A percentile compares a stretch with the other conserved stretches of the same genome.
Evolutionary conservation across 805 yeast species (phyloP).

Genomic region (Pichia gijzeniarum): DNA sequence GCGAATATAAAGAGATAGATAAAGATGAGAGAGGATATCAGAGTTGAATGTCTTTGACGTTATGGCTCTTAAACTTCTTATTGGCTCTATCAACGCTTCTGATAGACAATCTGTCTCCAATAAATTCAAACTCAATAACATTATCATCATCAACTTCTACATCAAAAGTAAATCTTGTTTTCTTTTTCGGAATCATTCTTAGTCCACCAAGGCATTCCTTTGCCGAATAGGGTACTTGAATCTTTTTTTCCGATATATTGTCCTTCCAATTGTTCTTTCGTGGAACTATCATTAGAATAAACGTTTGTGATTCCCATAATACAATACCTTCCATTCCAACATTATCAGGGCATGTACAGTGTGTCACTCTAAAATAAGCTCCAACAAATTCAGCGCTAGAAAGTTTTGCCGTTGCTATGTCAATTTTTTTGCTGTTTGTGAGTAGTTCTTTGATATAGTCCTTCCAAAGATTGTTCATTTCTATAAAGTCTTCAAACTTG

Average conservation of each 20-base stretch:
- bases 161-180: slow-evolving; percentile 53
- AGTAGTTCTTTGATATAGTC: slow-evolving; percentile 55
- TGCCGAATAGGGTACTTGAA: slow-evolving; percentile 14
- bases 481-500: slow-evolving; percentile 43
- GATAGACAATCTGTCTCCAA: slow-evolving; percentile 75
- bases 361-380: slow-evolving; percentile 51
- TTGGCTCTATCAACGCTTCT: slow-evolving; percentile 77
- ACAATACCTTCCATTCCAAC: slow-evolving; percentile 71
- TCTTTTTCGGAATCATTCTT: slow-evolving; percentile 59
- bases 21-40: slow-evolving; percentile 1
- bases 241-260: slow-evolving; percentile 18
- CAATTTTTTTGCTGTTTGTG: slow-evolving; percentile 24
- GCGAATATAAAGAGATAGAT: not conserved
- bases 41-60: slow-evolving; percentile 35
- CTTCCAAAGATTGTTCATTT: slow-evolving; percentile 67
- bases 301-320: slow-evolving; percentile 75
- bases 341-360: slow-evolving; percentile 48
- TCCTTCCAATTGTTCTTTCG: slow-evolving; percentile 34
- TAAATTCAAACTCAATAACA: slow-evolving; percentile 50
- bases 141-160: slow-evolving; percentile 23
- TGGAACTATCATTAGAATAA: slow-evolving; percentile 56
- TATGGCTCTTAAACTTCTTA: slow-evolving; percentile 76
- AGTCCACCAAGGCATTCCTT: slow-evolving; percentile 51
- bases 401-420: slow-evolving; percentile 43
- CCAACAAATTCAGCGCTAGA: slow-evolving; percentile 82